Base-by-base conservation (phyloP, 2,329 filamentous ascomycete genomes). In the Ophiostoma triangulosporum region DNA sequence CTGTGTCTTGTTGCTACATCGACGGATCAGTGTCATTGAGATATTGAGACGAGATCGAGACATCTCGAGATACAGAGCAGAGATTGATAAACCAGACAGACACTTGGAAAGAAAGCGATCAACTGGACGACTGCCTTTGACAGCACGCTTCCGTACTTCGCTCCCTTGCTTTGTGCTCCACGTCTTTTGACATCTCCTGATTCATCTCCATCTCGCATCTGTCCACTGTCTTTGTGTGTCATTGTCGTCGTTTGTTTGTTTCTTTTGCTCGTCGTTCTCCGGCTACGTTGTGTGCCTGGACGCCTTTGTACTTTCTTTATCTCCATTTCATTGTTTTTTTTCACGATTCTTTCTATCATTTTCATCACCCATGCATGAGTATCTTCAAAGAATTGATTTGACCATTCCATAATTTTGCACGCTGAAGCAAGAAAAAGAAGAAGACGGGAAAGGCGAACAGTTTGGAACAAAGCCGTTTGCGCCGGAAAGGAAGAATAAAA, bases 91-190 rank as follows among this genome's bases (percentile, higher is more conserved):
- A 31, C 26, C 26, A 20, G 26, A 36, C 43, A 31, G 43, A 29
- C 26, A 45, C 22, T 26, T 12, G 8, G n/a, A 46, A 27, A 46
- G 26, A 24, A 14, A 46, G 9, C 29, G 15, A 17, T 17, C 3
- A 5, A 46, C 6, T 12, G 40, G 27, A 29, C 17, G 14, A 26
- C 43, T 31, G 43, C 26, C 29, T 38, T 38, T 40, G 26, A 90
- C 96, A 67, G 90, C 95, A 69, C 43, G 6, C 31, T 54, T n/a
- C 7, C 27, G 14, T 50, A 40, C 24, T 33, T 52, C 14, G 38
- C 75, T 88, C 32, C 32, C 20, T 50, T 43, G 38, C 29, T 50
- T 50, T 17, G 31, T 50, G 29, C 32, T 24, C 26, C 20, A 50
- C 26, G 4, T 24, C 7, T 46, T 26, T 46, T 29, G 40, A 26